Conservation (phyloP, 2,329 filamentous ascomycete species). For the Pyricularia sp. region DNA sequence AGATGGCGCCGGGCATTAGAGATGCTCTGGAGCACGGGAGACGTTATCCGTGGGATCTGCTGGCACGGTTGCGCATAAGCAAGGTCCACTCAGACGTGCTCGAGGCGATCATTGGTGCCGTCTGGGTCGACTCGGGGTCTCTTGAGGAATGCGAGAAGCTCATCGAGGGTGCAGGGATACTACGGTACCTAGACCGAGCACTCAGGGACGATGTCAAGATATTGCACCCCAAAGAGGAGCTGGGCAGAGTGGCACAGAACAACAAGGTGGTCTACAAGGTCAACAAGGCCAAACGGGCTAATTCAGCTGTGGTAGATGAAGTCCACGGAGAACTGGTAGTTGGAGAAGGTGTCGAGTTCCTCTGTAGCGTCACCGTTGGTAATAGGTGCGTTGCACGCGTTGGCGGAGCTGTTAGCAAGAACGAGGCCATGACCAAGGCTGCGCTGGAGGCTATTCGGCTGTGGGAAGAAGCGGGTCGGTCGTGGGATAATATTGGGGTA, state of each 20-base stretch:
- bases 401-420: slow-evolving; percentile 31
- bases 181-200: slow-evolving; percentile 52
- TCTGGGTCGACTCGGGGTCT: slow-evolving; percentile 71
- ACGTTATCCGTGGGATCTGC: slow-evolving; percentile 67
- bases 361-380: slow-evolving; percentile 41
- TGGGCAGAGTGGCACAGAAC: slow-evolving; percentile 48
- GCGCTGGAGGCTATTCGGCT: slow-evolving; percentile 39
- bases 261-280: slow-evolving; percentile 45
- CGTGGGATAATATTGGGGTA: background rate
- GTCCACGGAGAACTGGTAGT: background rate
- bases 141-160: slow-evolving; percentile 50
- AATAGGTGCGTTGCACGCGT: slow-evolving; percentile 34
- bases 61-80: slow-evolving; percentile 54
- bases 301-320: background rate
- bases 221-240: slow-evolving; percentile 56
- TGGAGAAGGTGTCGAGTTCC: slow-evolving; percentile 14
- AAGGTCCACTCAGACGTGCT: slow-evolving; percentile 83
- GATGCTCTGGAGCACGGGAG: slow-evolving; percentile 36
- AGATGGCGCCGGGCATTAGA: slow-evolving; percentile 38
- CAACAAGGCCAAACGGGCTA: slow-evolving; percentile 4
- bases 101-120: slow-evolving; percentile 70
- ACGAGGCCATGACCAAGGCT: slow-evolving; percentile 46
- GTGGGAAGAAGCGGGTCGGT: slow-evolving; percentile 4
- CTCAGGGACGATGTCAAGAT: slow-evolving; percentile 49
- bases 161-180: slow-evolving; percentile 53